Base-by-base conservation (phyloP, 306 rosid species). In the Crataegus laevigata region DNA sequence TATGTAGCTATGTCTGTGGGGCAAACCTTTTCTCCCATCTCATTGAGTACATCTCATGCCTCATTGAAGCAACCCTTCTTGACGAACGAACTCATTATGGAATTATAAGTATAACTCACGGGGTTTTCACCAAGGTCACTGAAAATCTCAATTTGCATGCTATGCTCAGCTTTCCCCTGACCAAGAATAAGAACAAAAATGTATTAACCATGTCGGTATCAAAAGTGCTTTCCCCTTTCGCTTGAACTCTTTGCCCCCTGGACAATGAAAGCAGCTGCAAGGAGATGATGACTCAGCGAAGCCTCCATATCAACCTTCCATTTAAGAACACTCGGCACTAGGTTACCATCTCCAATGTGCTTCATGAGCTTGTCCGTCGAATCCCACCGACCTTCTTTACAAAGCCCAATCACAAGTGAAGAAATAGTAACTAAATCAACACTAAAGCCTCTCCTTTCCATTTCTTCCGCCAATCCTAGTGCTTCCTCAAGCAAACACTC, bases 91-190 rank as follows among this genome's bases (percentile, higher is more conserved):
- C 96, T 90, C 94, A 94, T 81, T 79, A 94, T 77, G 57, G 97
- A 91, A 78, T 94, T 94, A 69, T 90, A 88, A 17, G 97, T 87
- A 77, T 88, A 94, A 62, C 88, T 89, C 54, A 84, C 93, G 74
- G 96, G 96, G 79, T 80, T 78, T 19, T 82, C 91, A 52, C 93
- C 94, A 73, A 89, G 79, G 29, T 90, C 91, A 30, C 81, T 82
- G 83, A 94, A 94, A 82, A 90, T 89, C 87, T 94, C 97, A 94
- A 76, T 76, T 86, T 91, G 88, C 98, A 91, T 21, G 97, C 96
- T 80, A 88, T 25, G 75, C 84, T 94, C 81, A 90, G 80, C 79
- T 88, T 94, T 80, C 97, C 98, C 83, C 90, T 91, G 40, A 97
- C 90, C 79, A 94, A 76, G 78, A 91, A 90, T 71, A 94, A 86